Conservation (phyloP, 139 green algal species). For the Chlorokybus atmophyticus region DNA sequence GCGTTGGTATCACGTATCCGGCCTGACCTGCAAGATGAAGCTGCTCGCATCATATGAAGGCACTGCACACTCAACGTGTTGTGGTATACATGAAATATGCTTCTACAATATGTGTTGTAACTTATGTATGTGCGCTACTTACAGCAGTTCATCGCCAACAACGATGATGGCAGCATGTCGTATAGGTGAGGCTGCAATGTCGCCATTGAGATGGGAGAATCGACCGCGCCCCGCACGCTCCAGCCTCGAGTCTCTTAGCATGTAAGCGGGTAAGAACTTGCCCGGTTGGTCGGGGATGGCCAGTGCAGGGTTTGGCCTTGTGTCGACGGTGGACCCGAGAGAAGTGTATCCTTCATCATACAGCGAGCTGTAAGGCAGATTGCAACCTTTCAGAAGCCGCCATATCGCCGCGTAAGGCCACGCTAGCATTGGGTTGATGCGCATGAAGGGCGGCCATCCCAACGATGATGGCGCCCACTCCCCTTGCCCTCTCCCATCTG, state of each 20-base stretch:
- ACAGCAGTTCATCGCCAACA: background rate
- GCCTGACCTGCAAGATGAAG: background rate
- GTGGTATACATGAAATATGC: no score
- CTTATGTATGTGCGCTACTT: no score
- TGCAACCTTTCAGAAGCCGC: slow-evolving; percentile 52
- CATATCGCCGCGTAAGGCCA: slow-evolving; percentile 68
- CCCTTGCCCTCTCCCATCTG: slow-evolving; percentile 19
- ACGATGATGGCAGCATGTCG: background rate
- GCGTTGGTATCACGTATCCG: background rate
- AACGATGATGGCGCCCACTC: slow-evolving; percentile 64
- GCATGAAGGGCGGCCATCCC: slow-evolving; percentile 93
- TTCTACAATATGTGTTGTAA: no score
- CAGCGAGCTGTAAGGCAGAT: slow-evolving; percentile 62
- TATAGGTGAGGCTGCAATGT: no score
- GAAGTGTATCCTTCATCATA: slow-evolving; percentile 63
- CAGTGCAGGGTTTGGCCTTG: slow-evolving; percentile 16
- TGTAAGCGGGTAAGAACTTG: slow-evolving; percentile 9
- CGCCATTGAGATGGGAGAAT: no score
- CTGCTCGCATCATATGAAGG: no score
- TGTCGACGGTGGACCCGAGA: slow-evolving; percentile 17
- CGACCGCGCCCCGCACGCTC: slow-evolving; percentile 11
- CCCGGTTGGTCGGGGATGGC: background rate
- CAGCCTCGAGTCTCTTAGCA: slow-evolving; percentile 7
- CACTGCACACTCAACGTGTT: no score
- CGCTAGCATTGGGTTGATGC: slow-evolving; percentile 87